A percentile compares a stretch with the other conserved stretches of the same genome.
Conservation (phyloP, 208 protist genomes). For the Leishmania aethiopica region DNA sequence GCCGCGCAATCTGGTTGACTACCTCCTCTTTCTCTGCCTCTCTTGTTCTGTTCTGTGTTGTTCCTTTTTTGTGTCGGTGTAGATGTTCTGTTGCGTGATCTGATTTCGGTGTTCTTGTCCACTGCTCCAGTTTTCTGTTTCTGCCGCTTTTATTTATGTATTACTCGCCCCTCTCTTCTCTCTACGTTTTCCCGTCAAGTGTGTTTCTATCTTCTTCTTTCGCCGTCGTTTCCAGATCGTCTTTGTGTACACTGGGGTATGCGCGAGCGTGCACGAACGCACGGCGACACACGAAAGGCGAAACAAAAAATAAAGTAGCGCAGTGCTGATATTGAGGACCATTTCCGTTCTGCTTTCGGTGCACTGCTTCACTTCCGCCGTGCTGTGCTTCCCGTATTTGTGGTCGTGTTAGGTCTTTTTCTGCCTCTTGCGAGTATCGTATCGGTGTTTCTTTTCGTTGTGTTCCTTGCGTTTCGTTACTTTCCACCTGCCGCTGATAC, state of each 20-base stretch:
- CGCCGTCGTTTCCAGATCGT: not conserved
- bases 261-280: not conserved
- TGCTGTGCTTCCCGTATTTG: not conserved
- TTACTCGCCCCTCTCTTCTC: not conserved
- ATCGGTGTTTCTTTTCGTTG: no score
- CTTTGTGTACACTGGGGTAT: not conserved
- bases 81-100: no score
- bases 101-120: no score
- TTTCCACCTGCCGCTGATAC: not conserved
- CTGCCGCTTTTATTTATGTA: not conserved
- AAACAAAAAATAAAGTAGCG: not conserved
- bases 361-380: not conserved
- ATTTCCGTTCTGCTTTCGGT: not conserved
- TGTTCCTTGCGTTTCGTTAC: not conserved
- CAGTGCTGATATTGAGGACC: not conserved
- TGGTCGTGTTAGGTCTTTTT: not conserved
- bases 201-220: not conserved
- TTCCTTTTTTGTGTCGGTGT: not conserved
- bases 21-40: not conserved
- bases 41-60: no score
- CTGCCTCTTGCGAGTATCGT: not conserved
- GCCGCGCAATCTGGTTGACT: not conserved
- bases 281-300: not conserved
- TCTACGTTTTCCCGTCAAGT: not conserved
- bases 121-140: not conserved